A percentile compares a stretch with the other conserved stretches of the same genome.
These are phyloP conservation scores for Selaginella tamariscina DNA, from an alignment of 75 land plant species.

Conservation along the genomic window DNA sequence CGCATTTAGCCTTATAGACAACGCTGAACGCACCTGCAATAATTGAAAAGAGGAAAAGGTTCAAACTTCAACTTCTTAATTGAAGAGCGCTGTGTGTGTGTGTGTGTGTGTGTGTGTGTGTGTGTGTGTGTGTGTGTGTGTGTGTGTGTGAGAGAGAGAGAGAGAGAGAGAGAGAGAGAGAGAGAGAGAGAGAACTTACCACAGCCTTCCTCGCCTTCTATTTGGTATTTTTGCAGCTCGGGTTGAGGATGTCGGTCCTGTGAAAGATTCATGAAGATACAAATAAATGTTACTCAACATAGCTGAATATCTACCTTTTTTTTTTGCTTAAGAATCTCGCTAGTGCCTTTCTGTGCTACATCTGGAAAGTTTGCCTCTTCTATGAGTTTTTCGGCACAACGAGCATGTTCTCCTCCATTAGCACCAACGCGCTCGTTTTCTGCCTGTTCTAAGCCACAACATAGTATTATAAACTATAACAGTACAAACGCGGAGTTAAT, in stretches of 20 bases:
- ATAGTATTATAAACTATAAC: too few species aligned
- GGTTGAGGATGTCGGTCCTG: background rate
- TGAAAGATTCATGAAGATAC: background rate
- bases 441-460: too few species aligned
- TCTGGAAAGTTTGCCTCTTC: too few species aligned
- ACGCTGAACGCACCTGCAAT: background rate
- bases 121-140: too few species aligned
- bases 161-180: background rate
- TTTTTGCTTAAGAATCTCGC: background rate
- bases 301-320: background rate
- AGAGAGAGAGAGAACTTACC: background rate
- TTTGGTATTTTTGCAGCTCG: background rate
- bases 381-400: too few species aligned
- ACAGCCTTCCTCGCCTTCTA: background rate
- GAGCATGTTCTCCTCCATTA: too few species aligned
- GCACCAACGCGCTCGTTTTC: too few species aligned
- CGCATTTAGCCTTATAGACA: background rate
- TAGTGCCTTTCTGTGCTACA: constrained; percentile 34
- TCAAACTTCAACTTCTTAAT: too few species aligned
- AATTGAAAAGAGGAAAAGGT: background rate
- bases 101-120: too few species aligned
- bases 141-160: too few species aligned
- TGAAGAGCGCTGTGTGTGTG: too few species aligned
- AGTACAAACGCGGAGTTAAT: too few species aligned
- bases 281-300: background rate